Evolutionary conservation across 2,329 filamentous ascomycete genomes (phyloP).

Genomic region (Hymenoscyphus infarciens): DNA sequence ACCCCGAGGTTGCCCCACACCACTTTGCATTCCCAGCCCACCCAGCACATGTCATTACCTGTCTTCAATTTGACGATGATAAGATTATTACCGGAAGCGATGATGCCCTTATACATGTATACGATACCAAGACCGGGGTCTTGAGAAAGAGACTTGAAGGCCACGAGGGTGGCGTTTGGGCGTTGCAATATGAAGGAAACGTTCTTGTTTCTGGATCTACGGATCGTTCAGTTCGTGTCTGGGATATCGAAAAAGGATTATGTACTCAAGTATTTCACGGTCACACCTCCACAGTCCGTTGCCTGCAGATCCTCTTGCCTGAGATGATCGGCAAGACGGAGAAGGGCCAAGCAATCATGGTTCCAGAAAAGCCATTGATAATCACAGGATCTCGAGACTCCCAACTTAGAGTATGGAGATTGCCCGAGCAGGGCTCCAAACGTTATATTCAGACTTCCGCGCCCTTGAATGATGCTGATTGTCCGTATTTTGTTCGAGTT

Average conservation of each 20-base stretch:
- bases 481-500: conserved; percentile 90
- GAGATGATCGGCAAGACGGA: conserved; percentile 68
- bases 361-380: conserved; percentile 91
- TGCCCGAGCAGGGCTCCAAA: conserved; percentile 75
- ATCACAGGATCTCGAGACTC: conserved; percentile 97
- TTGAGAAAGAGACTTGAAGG: conserved; percentile 80
- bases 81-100: conserved; percentile 98
- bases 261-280: conserved; percentile 97
- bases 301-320: conserved; percentile 89
- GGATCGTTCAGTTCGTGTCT: conserved; percentile 96
- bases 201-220: conserved; percentile 94
- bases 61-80: conserved; percentile 94
- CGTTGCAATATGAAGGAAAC: conserved; percentile 92
- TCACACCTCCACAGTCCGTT: conserved; percentile 95
- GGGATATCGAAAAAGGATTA: conserved; percentile 91
- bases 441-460: conserved; percentile 77
- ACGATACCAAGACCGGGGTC: conserved; percentile 92
- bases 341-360: conserved; percentile 75
- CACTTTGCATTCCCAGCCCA: conserved; percentile 97
- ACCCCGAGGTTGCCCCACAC: conserved; percentile 74
- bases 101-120: conserved; percentile 96
- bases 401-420: conserved; percentile 87
- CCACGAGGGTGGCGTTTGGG: conserved; percentile 97
- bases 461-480: conserved; percentile 71
- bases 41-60: conserved; percentile 93